These are phyloP conservation scores for Phytophthora kernoviae DNA, from an alignment of 352 stramenopile genomes.

Conservation along the genomic window DNA sequence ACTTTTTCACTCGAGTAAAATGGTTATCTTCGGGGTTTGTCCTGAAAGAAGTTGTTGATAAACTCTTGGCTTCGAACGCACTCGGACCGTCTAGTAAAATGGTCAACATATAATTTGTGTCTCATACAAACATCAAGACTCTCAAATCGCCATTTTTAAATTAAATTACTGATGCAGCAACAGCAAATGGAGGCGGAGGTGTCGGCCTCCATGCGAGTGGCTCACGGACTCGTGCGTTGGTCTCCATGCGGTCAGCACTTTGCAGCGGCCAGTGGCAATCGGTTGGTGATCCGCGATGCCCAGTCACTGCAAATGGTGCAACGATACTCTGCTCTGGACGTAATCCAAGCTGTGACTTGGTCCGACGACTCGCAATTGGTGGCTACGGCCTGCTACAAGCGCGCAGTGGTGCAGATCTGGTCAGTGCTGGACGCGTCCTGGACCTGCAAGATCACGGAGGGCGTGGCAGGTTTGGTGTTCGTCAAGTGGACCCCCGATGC, in stretches of 20 bases:
- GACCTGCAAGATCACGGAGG: constrained; percentile 79
- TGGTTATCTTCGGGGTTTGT: not conserved
- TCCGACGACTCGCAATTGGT: constrained; percentile 74
- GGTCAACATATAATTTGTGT: too few species aligned
- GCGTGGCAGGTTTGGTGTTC: constrained; percentile 61
- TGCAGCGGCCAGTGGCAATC: constrained; percentile 52
- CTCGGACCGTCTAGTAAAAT: too few species aligned
- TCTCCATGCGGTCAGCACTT: constrained; percentile 66
- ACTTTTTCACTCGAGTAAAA: too few species aligned
- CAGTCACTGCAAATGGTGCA: constrained; percentile 64
- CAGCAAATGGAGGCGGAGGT: constrained; percentile 43
- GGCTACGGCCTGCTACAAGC: constrained; percentile 67
- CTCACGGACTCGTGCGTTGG: constrained; percentile 67
- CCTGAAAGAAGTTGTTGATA: not conserved
- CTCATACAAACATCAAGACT: too few species aligned
- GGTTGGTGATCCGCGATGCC: constrained; percentile 60
- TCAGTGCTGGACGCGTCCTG: constrained; percentile 67
- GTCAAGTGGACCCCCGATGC: constrained; percentile 63
- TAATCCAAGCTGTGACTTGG: constrained; percentile 63
- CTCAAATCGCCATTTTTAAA: not conserved
- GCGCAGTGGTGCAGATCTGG: constrained; percentile 72
- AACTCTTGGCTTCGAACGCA: too few species aligned
- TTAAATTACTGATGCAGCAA: not conserved
- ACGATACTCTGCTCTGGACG: constrained; percentile 60
- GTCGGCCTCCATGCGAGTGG: constrained; percentile 57